Evolutionary conservation across 164 flowering plant genomes (phyloP).

Genomic region (Akebia trifoliata): DNA sequence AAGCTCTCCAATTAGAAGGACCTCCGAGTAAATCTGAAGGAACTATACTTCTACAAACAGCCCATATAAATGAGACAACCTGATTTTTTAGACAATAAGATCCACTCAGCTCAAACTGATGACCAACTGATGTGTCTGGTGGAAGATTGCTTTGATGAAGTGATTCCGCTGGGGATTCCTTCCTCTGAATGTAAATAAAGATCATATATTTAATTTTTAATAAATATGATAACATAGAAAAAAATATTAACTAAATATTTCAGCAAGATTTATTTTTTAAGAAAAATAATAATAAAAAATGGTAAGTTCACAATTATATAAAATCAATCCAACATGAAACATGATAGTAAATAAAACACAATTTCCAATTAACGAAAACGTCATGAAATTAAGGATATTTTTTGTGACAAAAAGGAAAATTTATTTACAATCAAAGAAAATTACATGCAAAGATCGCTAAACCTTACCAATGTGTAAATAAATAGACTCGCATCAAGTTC

Average conservation of each 20-base stretch:
- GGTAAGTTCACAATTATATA: too few species aligned
- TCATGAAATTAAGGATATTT: neutral
- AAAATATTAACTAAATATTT: neutral
- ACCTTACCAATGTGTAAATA: neutral
- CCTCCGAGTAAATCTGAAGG: slow-evolving; percentile 71
- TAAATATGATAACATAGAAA: too few species aligned
- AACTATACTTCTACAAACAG: slow-evolving; percentile 72
- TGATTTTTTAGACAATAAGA: slow-evolving; percentile 46
- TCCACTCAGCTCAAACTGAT: slow-evolving; percentile 22
- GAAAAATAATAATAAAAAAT: too few species aligned
- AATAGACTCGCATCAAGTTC: neutral
- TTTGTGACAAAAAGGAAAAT: neutral
- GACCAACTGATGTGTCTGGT: neutral
- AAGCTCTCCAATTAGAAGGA: slow-evolving; percentile 52
- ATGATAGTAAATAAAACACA: neutral
- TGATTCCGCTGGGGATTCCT: neutral
- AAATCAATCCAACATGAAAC: neutral
- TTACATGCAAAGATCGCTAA: neutral
- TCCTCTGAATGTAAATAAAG: too few species aligned
- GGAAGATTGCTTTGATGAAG: neutral
- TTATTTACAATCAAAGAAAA: neutral
- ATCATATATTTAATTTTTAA: too few species aligned
- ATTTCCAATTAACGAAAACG: neutral
- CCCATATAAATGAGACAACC: slow-evolving; percentile 87
- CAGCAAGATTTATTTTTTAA: neutral